Conservation (phyloP, 2,329 filamentous ascomycete species). For the Xylariaceae sp. region DNA sequence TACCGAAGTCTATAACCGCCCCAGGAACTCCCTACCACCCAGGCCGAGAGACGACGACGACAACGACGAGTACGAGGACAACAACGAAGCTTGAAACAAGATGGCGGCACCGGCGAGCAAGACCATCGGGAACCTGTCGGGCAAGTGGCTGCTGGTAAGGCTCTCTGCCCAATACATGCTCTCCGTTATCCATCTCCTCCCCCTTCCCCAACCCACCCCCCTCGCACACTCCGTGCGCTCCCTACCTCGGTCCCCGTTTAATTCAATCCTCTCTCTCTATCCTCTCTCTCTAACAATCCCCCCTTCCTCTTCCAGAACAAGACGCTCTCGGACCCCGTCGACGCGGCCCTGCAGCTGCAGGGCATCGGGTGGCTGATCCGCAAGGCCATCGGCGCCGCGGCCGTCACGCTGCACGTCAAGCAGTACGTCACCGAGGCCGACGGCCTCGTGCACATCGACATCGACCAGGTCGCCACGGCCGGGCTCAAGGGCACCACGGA, state of each 20-base stretch:
- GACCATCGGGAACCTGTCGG: conserved; percentile 60
- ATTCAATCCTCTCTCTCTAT: neutral
- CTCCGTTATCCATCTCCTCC: neutral
- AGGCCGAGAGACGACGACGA: too few species aligned
- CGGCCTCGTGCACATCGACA: conserved; percentile 54
- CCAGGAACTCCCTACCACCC: too few species aligned
- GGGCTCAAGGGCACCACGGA: conserved; percentile 59
- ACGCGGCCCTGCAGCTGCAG: conserved; percentile 64
- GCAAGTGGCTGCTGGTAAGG: conserved; percentile 64
- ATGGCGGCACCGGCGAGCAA: conserved; percentile 68
- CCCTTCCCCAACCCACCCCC: neutral
- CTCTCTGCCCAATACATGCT: too few species aligned
- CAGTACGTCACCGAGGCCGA: conserved; percentile 42
- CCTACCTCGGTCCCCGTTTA: neutral
- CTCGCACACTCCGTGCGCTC: neutral
- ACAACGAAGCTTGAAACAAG: too few species aligned
- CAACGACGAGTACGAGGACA: too few species aligned
- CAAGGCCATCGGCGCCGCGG: conserved; percentile 62
- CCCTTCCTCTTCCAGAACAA: conserved; percentile 54
- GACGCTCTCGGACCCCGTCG: conserved; percentile 59
- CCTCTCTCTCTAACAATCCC: neutral
- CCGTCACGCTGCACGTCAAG: conserved; percentile 57
- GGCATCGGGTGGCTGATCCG: conserved; percentile 65
- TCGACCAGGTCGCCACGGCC: conserved; percentile 64
- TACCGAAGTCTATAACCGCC: too few species aligned